phyloP scores from a whole-genome alignment of 768 basidiomycete genomes.

The Leccinum obscurum region DNA sequence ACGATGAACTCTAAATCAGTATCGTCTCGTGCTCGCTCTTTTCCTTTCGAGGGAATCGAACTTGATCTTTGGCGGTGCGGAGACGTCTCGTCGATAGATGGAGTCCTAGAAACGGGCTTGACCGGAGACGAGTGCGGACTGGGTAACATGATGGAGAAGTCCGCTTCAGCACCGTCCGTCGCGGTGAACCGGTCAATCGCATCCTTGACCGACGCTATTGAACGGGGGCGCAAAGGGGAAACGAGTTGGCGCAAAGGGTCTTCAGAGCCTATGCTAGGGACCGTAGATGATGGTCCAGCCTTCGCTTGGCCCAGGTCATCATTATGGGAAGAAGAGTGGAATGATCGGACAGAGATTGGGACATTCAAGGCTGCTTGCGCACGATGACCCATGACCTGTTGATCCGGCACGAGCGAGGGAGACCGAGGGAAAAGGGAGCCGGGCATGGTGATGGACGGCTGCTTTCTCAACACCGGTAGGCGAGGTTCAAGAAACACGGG shows the following conservation, averaged over 20 bases:
- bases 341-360: neutral
- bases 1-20: slow-evolving; percentile 30
- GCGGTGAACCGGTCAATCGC: slow-evolving; percentile 34
- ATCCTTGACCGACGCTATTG: neutral
- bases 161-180: slow-evolving; percentile 44
- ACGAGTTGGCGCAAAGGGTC: too few species aligned
- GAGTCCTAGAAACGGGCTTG: slow-evolving; percentile 27
- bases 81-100: slow-evolving; percentile 19
- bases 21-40: slow-evolving; percentile 41
- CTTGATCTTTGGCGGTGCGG: neutral
- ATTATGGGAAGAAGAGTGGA: neutral
- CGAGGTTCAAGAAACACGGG: slow-evolving; percentile 27
- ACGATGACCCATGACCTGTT: slow-evolving; percentile 5
- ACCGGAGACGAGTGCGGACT: slow-evolving; percentile 40
- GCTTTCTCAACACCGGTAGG: slow-evolving; percentile 31
- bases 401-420: slow-evolving; percentile 56
- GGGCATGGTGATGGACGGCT: slow-evolving; percentile 67
- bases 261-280: too few species aligned
- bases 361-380: neutral
- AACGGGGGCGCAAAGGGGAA: slow-evolving; percentile 35
- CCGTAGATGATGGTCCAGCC: slow-evolving; percentile 19
- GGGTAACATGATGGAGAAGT: slow-evolving; percentile 53
- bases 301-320: slow-evolving; percentile 4
- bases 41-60: slow-evolving; percentile 41
- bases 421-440: slow-evolving; percentile 78